Evolutionary conservation across 2,329 filamentous ascomycete genomes (phyloP), one percentile per base, ranked within the genome.

Genomic region (Phialocephala subalpina): DNA sequence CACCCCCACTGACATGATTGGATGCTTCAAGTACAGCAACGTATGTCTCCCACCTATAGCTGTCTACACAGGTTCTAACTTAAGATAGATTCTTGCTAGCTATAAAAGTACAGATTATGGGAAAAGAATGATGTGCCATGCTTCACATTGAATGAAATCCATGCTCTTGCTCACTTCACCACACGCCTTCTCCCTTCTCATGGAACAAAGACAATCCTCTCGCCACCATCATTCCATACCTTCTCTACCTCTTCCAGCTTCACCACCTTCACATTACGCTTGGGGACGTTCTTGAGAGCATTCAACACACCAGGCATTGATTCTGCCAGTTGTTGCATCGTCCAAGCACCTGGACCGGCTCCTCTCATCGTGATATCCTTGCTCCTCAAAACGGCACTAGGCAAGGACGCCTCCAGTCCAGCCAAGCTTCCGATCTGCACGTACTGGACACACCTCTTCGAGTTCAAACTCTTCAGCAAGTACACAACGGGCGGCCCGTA

Each of bases 341-440:
- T 71, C 81, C 80, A 84, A 2, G 80, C 76, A 0, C 83, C 83
- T 0, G 81, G 80, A 0, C 82, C 83, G 0, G 82, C 75, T 0
- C 83, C 84, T 11, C 81, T 73, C 35, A 85, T 70, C 1, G 81
- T 83, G 4, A 87, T 75, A 60, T 85, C 78, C 70, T 83, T 83
- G 25, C 80, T 80, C 65, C 85, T 76, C 67, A 87, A 72, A 7
- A 83, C 69, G 3, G 78, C 76, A 0, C 80, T 79, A 0, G 82
- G 80, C 12, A 66, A 40, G 2, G 56, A n/a, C 9, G 38, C 40
- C 1, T 52, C 52, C 38, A 22, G 3, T 0, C 60, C 56, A 1
- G 64, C 35, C 64, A 66, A 57, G 0, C 77, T 75, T 5, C 86
- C 85, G 62, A 87, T 83, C 60, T 83, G 81, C 12, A 87, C 81